Conservation (phyloP, 306 rosid species). For the Ochetophila trinervis region DNA sequence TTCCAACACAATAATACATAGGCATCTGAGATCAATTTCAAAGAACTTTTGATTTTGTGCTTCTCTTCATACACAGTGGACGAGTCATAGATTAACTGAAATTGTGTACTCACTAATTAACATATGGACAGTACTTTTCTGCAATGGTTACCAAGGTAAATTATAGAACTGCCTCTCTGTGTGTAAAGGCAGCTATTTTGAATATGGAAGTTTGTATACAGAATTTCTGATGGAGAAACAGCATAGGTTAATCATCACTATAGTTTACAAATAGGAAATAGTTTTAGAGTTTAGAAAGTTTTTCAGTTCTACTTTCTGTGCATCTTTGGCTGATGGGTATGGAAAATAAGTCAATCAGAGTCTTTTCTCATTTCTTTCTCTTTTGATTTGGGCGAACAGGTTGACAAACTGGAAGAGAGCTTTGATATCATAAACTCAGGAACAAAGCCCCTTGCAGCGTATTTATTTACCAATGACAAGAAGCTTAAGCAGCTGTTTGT, state of each 20-base stretch:
- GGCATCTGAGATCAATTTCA: not conserved
- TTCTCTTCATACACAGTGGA: not conserved
- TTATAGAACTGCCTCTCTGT: too few species aligned
- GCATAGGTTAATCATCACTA: not conserved
- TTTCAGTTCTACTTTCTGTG: constrained; percentile 3
- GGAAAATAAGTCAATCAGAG: not conserved
- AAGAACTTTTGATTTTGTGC: not conserved
- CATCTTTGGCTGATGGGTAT: not conserved
- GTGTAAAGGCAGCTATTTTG: too few species aligned
- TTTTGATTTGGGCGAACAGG: constrained; percentile 44
- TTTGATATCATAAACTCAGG: constrained; percentile 71
- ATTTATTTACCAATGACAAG: constrained; percentile 72
- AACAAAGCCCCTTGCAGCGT: constrained; percentile 97
- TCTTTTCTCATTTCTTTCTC: not conserved
- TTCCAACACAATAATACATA: not conserved
- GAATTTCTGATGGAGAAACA: not conserved
- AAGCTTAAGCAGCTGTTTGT: constrained; percentile 78
- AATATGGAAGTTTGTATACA: too few species aligned
- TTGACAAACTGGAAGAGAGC: constrained; percentile 77
- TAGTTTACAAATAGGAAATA: constrained; percentile 11
- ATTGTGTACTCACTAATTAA: too few species aligned
- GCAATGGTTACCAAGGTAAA: too few species aligned
- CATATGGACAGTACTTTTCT: too few species aligned
- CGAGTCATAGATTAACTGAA: too few species aligned
- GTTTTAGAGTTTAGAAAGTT: constrained; percentile 5